Conservation (phyloP, 129 eudicot species). For the Helianthus tuberosus region DNA sequence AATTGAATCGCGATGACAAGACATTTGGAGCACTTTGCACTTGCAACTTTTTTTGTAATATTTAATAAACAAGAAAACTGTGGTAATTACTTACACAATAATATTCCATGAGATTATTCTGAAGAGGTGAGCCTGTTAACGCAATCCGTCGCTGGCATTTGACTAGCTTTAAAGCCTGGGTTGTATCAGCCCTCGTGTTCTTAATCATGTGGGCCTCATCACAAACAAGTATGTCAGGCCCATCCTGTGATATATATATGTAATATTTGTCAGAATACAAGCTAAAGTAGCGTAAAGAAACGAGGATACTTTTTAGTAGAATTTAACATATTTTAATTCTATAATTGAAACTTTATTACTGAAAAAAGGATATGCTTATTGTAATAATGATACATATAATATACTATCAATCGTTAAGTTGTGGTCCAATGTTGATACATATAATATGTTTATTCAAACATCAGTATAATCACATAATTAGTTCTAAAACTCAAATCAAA, state of each 20-base stretch:
- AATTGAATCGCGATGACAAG: slow-evolving; percentile 16
- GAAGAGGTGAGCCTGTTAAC: slow-evolving; percentile 98
- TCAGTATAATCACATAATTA: neutral
- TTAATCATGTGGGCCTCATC: slow-evolving; percentile 99
- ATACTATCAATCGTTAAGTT: slow-evolving; percentile 2
- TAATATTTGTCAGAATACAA: slow-evolving; percentile 8
- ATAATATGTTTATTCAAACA: neutral
- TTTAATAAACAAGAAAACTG: neutral
- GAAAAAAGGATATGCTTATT: neutral
- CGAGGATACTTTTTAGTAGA: neutral
- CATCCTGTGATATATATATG: slow-evolving; percentile 57
- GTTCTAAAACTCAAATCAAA: neutral
- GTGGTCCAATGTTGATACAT: neutral
- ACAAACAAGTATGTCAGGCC: slow-evolving; percentile 96
- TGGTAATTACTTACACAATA: slow-evolving; percentile 66
- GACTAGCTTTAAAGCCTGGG: slow-evolving; percentile 89
- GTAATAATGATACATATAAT: neutral
- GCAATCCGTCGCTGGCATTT: slow-evolving; percentile 96
- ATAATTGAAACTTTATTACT: neutral
- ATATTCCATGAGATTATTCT: slow-evolving; percentile 97
- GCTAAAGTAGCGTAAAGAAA: slow-evolving; percentile 1
- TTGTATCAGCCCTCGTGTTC: slow-evolving; percentile 88
- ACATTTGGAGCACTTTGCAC: neutral
- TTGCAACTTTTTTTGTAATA: neutral
- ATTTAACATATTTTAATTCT: neutral